Conservation (phyloP, 2,329 filamentous ascomycete genomes). For the Hymenoscyphus scutula region DNA sequence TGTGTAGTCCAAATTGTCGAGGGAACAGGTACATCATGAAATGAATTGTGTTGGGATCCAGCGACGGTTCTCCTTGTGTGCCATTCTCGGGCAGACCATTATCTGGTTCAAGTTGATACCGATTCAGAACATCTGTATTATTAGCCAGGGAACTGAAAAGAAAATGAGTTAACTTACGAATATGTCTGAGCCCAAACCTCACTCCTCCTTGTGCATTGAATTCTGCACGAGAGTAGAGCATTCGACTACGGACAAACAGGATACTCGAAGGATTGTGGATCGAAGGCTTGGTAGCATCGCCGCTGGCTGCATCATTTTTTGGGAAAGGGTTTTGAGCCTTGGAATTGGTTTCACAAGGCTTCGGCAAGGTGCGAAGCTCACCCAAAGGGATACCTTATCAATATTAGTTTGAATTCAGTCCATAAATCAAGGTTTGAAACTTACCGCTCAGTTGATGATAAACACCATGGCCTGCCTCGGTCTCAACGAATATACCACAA, state of each 20-base stretch:
- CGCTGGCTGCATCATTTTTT: neutral
- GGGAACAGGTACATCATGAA: slow-evolving; percentile 94
- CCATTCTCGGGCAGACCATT: neutral
- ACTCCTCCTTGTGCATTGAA: slow-evolving; percentile 67
- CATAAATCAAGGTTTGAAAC: slow-evolving; percentile 23
- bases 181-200: slow-evolving; percentile 73
- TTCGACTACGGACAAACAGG: slow-evolving; percentile 73
- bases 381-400: slow-evolving; percentile 31
- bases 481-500: slow-evolving; percentile 68
- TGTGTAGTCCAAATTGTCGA: slow-evolving; percentile 83
- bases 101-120: slow-evolving; percentile 45
- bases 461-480: slow-evolving; percentile 61
- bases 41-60: slow-evolving; percentile 58
- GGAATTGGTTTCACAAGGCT: neutral
- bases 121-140: slow-evolving; percentile 72
- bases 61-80: neutral
- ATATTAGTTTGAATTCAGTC: neutral
- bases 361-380: slow-evolving; percentile 22
- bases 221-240: slow-evolving; percentile 77
- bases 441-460: slow-evolving; percentile 77
- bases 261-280: slow-evolving; percentile 55
- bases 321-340: neutral
- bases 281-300: neutral
- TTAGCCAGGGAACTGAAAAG: slow-evolving; percentile 26
- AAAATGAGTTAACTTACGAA: slow-evolving; percentile 58